Percentiles rank a stretch among this genome's conserved stretches.
These are phyloP conservation scores for Chenopodium berlandieri DNA, from an alignment of 148 eudicot genomes.

Conservation along the genomic window DNA sequence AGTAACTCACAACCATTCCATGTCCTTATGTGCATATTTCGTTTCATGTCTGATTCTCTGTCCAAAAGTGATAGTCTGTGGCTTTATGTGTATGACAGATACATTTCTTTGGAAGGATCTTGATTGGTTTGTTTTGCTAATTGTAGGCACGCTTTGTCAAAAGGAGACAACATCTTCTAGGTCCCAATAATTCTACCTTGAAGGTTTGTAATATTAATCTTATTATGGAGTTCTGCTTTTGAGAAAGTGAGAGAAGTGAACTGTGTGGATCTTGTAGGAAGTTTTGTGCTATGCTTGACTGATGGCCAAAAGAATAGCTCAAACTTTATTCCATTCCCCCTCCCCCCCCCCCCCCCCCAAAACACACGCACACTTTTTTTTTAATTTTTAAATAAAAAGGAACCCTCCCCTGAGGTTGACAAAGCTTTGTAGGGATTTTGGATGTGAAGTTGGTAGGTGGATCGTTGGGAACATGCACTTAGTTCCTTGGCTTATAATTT, in stretches of 20 bases:
- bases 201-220: conserved; percentile 53
- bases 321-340: not conserved
- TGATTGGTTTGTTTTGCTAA: conserved; percentile 10
- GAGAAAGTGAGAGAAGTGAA: not conserved
- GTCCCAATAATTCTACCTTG: conserved; percentile 85
- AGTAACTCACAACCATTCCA: not conserved
- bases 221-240: not conserved
- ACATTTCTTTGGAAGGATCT: not conserved
- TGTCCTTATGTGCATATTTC: not conserved
- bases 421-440: not conserved
- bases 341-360: not conserved
- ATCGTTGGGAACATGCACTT: not conserved
- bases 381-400: no score
- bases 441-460: not conserved
- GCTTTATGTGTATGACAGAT: not conserved
- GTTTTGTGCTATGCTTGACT: not conserved
- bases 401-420: not conserved
- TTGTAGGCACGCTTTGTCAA: conserved; percentile 92
- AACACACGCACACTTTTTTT: no score
- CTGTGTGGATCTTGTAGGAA: not conserved
- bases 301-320: no score
- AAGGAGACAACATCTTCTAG: conserved; percentile 87
- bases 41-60: not conserved
- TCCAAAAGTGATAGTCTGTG: not conserved
- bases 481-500: not conserved